Percentiles rank a stretch among this genome's conserved stretches.
phyloP scores from a whole-genome alignment of 2,329 filamentous ascomycete genomes.

The Beauveria scarabaeidicola region DNA sequence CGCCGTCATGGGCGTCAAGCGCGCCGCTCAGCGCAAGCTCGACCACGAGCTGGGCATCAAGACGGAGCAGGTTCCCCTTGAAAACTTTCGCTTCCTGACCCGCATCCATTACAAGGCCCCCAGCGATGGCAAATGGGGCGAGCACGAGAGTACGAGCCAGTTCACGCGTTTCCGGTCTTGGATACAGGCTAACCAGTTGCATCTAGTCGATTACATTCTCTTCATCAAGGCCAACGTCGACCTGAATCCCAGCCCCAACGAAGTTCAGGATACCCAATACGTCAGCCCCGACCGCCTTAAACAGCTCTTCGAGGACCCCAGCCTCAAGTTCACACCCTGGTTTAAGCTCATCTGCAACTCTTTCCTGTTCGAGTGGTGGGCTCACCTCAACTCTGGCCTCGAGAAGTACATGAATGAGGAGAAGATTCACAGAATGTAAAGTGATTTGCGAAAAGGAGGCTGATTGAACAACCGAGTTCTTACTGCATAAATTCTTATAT shows the following conservation, averaged over 20 bases:
- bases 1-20: conserved; percentile 78
- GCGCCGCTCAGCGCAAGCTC: conserved; percentile 85
- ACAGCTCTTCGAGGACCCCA: conserved; percentile 72
- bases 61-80: conserved; percentile 76
- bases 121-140: conserved; percentile 95
- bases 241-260: conserved; percentile 73
- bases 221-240: conserved; percentile 95
- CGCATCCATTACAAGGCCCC: conserved; percentile 97
- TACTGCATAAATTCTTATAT: not conserved
- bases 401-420: conserved; percentile 81
- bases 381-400: conserved; percentile 68
- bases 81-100: conserved; percentile 89
- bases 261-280: conserved; percentile 78
- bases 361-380: conserved; percentile 98
- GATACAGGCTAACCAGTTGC: not conserved
- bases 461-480: not conserved
- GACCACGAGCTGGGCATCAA: conserved; percentile 93
- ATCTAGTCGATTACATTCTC: conserved; percentile 88
- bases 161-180: not conserved
- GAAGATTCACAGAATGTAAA: conserved; percentile 74
- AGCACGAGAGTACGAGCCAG: conserved; percentile 77
- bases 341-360: conserved; percentile 98
- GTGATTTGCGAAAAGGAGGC: not conserved
- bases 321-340: conserved; percentile 89
- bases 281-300: conserved; percentile 77